Evolutionary conservation across 306 rosid genomes (phyloP).

Genomic region (Parietaria judaica): DNA sequence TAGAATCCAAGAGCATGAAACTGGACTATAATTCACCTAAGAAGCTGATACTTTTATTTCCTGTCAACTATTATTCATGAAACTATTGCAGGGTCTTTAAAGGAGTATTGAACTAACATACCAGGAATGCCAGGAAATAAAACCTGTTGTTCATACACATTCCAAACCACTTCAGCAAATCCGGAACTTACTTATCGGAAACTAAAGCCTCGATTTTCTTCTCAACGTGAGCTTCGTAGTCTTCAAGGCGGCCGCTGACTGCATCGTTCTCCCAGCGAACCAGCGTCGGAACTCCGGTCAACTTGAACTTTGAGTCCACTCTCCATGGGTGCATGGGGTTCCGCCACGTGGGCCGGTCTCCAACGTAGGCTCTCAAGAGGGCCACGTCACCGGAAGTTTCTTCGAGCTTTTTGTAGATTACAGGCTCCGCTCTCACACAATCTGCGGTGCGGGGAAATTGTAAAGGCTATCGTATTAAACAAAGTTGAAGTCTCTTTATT

Average conservation of each 20-base stretch:
- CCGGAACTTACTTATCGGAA: conserved; percentile 31
- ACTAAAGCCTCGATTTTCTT: conserved; percentile 58
- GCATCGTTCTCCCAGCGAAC: conserved; percentile 61
- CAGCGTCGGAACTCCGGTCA: conserved; percentile 75
- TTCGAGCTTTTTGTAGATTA: conserved; percentile 68
- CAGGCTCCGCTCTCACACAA: conserved; percentile 91
- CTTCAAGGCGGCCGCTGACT: conserved; percentile 69
- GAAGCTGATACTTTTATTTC: no score
- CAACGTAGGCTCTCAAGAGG: conserved; percentile 71
- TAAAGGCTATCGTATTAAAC: neutral
- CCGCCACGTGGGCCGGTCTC: conserved; percentile 88
- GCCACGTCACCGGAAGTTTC: conserved; percentile 44
- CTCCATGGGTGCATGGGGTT: conserved; percentile 75
- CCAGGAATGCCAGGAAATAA: neutral
- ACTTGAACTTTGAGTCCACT: conserved; percentile 63
- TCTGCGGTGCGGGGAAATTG: conserved; percentile 28
- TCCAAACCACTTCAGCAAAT: neutral
- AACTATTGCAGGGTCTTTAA: neutral
- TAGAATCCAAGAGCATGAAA: no score
- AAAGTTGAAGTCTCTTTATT: no score
- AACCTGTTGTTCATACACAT: neutral
- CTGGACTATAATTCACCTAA: no score
- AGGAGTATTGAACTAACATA: neutral
- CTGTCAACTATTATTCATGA: neutral
- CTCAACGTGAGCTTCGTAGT: conserved; percentile 73